A percentile compares a stretch with the other conserved stretches of the same genome.
phyloP scores from a whole-genome alignment of 2,329 filamentous ascomycete genomes.

The Clonostachys rhizophaga region DNA sequence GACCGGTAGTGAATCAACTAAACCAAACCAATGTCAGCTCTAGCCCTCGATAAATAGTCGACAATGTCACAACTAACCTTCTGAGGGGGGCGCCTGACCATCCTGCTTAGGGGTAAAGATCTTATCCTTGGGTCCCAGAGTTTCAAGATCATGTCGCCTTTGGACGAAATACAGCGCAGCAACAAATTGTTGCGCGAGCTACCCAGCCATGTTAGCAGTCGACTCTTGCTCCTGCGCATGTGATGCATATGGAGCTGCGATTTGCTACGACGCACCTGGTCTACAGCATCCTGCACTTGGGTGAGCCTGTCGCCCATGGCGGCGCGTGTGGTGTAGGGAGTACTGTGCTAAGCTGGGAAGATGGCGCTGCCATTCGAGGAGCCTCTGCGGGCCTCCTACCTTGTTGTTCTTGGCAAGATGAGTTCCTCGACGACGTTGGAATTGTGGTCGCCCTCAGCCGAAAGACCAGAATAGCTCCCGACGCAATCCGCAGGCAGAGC shows the following conservation, averaged over 20 bases:
- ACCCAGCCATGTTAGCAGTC: constrained; percentile 1
- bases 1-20: constrained; percentile 56
- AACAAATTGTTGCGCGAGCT: constrained; percentile 67
- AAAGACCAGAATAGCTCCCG: too few relatives aligned
- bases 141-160: constrained; percentile 62
- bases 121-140: constrained; percentile 51
- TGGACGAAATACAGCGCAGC: constrained; percentile 63
- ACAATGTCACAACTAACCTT: constrained; percentile 29
- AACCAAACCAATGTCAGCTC: neutral
- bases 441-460: too few relatives aligned
- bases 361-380: too few relatives aligned
- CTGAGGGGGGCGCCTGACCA: constrained; percentile 30
- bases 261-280: constrained; percentile 54
- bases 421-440: too few relatives aligned
- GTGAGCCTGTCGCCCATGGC: constrained; percentile 72
- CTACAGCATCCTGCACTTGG: constrained; percentile 79
- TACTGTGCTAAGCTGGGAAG: too few relatives aligned
- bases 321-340: too few relatives aligned
- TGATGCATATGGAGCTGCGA: neutral
- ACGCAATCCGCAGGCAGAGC: too few relatives aligned
- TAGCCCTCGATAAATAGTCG: neutral
- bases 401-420: too few relatives aligned
- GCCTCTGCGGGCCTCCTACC: too few relatives aligned
- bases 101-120: constrained; percentile 42
- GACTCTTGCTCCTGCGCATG: neutral